Conservation (phyloP, 805 yeast genomes). For the Candida pseudofarinosa region DNA sequence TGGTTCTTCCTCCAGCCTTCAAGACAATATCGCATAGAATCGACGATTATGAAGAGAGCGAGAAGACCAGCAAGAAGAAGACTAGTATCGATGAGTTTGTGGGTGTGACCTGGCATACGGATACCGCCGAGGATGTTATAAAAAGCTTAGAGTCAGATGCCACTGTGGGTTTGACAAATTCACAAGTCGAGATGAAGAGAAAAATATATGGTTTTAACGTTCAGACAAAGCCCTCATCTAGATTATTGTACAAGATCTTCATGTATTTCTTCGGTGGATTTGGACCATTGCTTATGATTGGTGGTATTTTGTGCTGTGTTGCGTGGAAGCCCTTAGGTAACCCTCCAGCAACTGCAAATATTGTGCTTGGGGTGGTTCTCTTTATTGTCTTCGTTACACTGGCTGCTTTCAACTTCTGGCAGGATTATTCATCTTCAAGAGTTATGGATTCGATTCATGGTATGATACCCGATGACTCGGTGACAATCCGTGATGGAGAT, state of each 20-base stretch:
- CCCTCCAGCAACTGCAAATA: conserved; percentile 43
- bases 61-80: conserved; percentile 1
- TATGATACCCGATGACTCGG: conserved; percentile 38
- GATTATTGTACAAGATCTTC: conserved; percentile 27
- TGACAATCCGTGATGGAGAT: conserved; percentile 34
- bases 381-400: conserved; percentile 38
- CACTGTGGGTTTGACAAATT: conserved; percentile 18
- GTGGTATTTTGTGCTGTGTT: conserved; percentile 40
- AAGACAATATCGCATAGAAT: conserved; percentile 35
- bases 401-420: conserved; percentile 42
- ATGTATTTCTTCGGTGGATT: conserved; percentile 47
- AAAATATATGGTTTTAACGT: conserved; percentile 30
- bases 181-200: conserved; percentile 9
- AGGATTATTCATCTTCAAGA: conserved; percentile 44
- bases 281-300: conserved; percentile 38
- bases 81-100: conserved; percentile 14
- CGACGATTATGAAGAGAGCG: conserved; percentile 16
- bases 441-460: conserved; percentile 46
- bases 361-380: conserved; percentile 40
- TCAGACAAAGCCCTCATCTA: conserved; percentile 35
- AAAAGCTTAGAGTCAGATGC: conserved; percentile 16
- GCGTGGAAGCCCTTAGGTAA: conserved; percentile 47
- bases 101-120: conserved; percentile 26
- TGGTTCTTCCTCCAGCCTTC: conserved; percentile 33
- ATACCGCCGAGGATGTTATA: conserved; percentile 19